phyloP scores from a whole-genome alignment of 1,284 basidiomycete species.

The Papiliotrema laurentii region DNA sequence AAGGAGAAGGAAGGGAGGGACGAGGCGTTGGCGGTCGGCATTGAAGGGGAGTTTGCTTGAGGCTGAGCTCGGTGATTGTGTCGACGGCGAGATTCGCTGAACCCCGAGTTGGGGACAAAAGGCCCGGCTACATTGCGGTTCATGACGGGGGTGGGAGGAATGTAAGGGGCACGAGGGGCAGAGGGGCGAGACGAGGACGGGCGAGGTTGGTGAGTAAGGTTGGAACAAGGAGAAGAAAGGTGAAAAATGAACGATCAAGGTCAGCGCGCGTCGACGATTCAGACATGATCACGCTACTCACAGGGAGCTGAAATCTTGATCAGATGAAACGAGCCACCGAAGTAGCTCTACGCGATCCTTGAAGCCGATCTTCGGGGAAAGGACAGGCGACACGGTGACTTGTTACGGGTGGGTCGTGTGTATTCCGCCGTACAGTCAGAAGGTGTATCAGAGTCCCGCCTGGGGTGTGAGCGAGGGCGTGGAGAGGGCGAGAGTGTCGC shows the following conservation, averaged over 20 bases:
- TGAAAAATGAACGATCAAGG: neutral
- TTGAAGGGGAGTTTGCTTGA: conserved; percentile 23
- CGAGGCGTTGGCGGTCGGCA: conserved; percentile 17
- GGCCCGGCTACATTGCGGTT: conserved; percentile 2
- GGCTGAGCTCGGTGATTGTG: conserved; percentile 15
- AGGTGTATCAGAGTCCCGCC: too few relatives aligned
- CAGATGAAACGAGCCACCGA: neutral
- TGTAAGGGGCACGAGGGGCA: conserved; percentile 1
- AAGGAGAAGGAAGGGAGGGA: conserved; percentile 19
- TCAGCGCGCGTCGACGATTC: neutral
- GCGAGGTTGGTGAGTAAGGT: neutral
- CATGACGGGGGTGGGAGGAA: too few relatives aligned
- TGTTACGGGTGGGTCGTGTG: too few relatives aligned
- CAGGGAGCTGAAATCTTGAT: neutral
- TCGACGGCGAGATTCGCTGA: conserved; percentile 29
- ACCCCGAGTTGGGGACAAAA: conserved; percentile 25
- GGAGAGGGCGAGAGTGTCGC: too few relatives aligned
- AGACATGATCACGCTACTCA: neutral
- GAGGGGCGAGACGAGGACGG: neutral
- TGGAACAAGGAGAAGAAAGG: neutral
- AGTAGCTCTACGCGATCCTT: conserved; percentile 3
- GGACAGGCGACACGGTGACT: too few relatives aligned
- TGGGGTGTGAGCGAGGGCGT: too few relatives aligned
- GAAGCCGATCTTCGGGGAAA: too few relatives aligned
- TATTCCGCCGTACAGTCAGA: too few relatives aligned